These are phyloP conservation scores for Phaffia australis DNA, from an alignment of 768 basidiomycete genomes.

Conservation along the genomic window DNA sequence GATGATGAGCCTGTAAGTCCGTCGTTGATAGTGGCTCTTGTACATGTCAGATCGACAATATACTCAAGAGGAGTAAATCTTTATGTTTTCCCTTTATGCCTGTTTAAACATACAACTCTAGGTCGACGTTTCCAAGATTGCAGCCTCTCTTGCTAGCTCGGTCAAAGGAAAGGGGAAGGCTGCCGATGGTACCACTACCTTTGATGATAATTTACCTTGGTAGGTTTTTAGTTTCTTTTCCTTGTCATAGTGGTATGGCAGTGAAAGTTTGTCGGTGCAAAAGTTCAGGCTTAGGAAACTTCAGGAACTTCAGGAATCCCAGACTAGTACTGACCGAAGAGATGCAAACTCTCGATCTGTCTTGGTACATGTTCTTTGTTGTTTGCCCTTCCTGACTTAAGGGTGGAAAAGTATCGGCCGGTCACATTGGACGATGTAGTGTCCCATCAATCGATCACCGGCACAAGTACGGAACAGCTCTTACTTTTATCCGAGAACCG, in stretches of 20 bases:
- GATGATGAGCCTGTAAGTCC: too few species aligned
- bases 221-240: slow-evolving; percentile 38
- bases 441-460: slow-evolving; percentile 89
- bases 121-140: too few species aligned
- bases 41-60: too few species aligned
- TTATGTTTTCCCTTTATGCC: too few species aligned
- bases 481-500: background rate
- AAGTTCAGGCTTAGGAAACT: too few species aligned
- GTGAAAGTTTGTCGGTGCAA: slow-evolving; percentile 8
- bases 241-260: background rate
- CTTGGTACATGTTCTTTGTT: background rate
- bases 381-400: slow-evolving; percentile 33
- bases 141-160: too few species aligned
- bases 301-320: too few species aligned
- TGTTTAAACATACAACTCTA: too few species aligned
- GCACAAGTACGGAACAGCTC: slow-evolving; percentile 61
- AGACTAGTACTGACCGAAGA: slow-evolving; percentile 6
- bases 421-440: slow-evolving; percentile 86
- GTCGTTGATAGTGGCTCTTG: too few species aligned
- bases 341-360: background rate
- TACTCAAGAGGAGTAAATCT: too few species aligned
- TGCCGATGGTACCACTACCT: slow-evolving; percentile 38
- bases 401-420: slow-evolving; percentile 98
- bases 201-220: slow-evolving; percentile 74
- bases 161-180: slow-evolving; percentile 65